Evolutionary conservation across 225 moss, liverwort and hornwort species (phyloP), one percentile per base, ranked within the genome.

Genomic region (Lunularia cruciata): DNA sequence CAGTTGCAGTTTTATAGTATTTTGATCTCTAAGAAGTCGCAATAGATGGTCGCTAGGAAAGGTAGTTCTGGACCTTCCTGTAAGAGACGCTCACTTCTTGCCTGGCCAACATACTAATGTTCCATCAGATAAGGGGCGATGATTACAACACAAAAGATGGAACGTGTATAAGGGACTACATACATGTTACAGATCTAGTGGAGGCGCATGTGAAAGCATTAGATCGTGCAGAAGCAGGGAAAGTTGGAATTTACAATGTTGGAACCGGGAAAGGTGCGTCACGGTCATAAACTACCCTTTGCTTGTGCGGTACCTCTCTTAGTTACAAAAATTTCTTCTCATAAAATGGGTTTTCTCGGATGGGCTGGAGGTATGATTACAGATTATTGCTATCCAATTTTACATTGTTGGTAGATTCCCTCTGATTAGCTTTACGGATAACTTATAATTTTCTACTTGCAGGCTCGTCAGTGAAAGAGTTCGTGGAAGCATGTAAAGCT

Each of bases 121-220:
- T 54, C 12, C 15, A 16, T 60, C 72, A 80, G 80, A 74, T 81
- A 59, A 77, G 15, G 52, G 95, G 92, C 47, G 80, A 81, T 33
- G 80, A 92, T 76, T 95, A 95, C 60, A 35, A 18, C 5, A 95
- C 95, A 32, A 16, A 60, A 30, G 95, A 95, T 78, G 95, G 95
- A 57, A 95, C 95, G 42, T 95, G 90, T 62, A 58, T 95, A 65
- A 85, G 95, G 60, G 92, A 95, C 80, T 95, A 90, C 45, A 95
- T 92, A 57, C 95, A 95, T 63, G 95, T 95, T 60, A 85, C 88
- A 26, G 95, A 95, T 80, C 76, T 95, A 68, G 78, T 95, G 35
- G 88, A 90, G 62, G 95, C 95, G 58, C 95, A 95, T 72, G 81
- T 95, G 37, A 95, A 85, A 84, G 92, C 95, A 38, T 73, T 95